Conservation (phyloP, 2,329 filamentous ascomycete species). For the Fusarium keratoplasticum region DNA sequence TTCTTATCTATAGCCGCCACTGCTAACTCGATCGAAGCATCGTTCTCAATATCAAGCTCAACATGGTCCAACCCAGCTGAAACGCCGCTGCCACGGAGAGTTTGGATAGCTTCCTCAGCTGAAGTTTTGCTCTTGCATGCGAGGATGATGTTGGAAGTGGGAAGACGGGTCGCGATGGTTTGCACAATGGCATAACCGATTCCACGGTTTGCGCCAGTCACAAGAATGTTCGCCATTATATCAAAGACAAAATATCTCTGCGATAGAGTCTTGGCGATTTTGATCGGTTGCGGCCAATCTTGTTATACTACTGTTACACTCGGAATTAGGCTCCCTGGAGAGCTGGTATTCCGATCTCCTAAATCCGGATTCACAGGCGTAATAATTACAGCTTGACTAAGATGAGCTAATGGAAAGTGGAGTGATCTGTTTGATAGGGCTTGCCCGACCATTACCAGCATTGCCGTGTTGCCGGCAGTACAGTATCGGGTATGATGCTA, state of each 20-base stretch:
- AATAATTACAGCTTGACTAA: not conserved
- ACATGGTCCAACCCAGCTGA: not conserved
- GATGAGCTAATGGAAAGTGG: not conserved
- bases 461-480: not conserved
- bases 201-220: slow-evolving; percentile 17
- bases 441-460: not conserved
- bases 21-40: not conserved
- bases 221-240: not conserved
- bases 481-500: not conserved
- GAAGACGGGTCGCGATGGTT: not conserved
- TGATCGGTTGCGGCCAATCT: not conserved
- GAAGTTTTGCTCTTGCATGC: not conserved
- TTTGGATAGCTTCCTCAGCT: not conserved
- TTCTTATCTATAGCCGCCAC: not conserved
- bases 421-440: not conserved
- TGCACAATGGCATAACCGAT: slow-evolving; percentile 20
- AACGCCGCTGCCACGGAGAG: not conserved
- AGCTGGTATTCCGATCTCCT: not conserved
- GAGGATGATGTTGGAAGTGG: slow-evolving; percentile 7
- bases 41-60: slow-evolving; percentile 8
- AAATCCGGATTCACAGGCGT: not conserved
- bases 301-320: not conserved
- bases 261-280: not conserved
- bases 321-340: not conserved
- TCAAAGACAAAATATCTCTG: not conserved